Conservation (phyloP, 805 yeast species). For the Metschnikowia drakensbergensis region DNA sequence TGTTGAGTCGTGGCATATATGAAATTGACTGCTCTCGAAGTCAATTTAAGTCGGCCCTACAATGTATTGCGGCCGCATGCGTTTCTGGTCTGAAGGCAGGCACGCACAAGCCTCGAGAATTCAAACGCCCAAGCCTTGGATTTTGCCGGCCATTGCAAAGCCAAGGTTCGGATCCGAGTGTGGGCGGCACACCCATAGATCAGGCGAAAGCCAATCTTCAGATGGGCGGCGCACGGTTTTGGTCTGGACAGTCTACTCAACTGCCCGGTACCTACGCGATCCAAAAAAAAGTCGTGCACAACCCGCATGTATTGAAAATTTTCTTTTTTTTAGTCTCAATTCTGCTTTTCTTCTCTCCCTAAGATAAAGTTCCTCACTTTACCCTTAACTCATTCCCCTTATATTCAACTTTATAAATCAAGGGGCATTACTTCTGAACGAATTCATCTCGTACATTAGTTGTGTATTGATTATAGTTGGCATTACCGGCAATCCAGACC, state of each 20-base stretch:
- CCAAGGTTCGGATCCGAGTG: too few relatives aligned
- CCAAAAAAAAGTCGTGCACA: slow-evolving; percentile 3
- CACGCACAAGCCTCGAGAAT: not conserved
- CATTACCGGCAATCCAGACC: slow-evolving; percentile 2
- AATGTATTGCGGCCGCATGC: not conserved
- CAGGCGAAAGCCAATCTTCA: not conserved
- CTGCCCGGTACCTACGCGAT: slow-evolving; percentile 3
- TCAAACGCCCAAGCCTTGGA: too few relatives aligned
- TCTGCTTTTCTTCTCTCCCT: not conserved
- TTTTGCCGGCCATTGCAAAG: too few relatives aligned
- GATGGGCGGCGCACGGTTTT: not conserved
- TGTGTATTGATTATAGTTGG: slow-evolving; percentile 5
- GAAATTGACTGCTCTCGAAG: too few relatives aligned
- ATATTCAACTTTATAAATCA: slow-evolving; percentile 2
- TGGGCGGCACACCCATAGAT: too few relatives aligned
- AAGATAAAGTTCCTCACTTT: slow-evolving; percentile 3
- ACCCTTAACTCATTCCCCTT: not conserved
- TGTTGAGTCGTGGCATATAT: too few relatives aligned
- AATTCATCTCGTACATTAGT: slow-evolving; percentile 1
- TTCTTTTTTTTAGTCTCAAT: not conserved
- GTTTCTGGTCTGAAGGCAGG: not conserved
- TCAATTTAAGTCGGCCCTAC: too few relatives aligned
- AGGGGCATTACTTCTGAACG: slow-evolving; percentile 4
- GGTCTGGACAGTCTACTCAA: not conserved
- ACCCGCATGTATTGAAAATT: slow-evolving; percentile 2